phyloP scores from a whole-genome alignment of 2,329 filamentous ascomycete species.

The Colletotrichum karsti region DNA sequence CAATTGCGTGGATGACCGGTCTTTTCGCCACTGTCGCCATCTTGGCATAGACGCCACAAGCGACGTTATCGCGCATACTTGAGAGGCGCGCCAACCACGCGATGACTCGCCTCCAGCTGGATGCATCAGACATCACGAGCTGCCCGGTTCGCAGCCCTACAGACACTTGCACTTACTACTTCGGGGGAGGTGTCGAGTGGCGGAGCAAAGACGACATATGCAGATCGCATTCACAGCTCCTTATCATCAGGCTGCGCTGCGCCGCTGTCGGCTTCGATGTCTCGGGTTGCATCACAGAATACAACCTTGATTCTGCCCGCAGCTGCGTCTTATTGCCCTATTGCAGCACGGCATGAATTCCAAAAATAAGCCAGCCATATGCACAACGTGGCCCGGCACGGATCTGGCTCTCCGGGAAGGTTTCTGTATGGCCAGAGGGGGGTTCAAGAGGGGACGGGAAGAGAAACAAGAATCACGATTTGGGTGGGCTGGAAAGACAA shows the following conservation, averaged over 20 bases:
- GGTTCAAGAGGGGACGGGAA: neutral
- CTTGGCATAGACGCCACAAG: slow-evolving; percentile 4
- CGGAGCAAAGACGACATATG: neutral
- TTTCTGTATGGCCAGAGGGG: neutral
- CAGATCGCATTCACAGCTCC: neutral
- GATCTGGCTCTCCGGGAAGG: neutral
- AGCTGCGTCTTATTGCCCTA: neutral
- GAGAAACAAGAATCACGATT: neutral
- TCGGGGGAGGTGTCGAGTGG: neutral
- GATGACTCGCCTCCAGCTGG: neutral
- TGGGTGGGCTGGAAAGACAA: neutral
- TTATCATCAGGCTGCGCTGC: slow-evolving; percentile 6
- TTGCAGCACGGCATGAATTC: neutral
- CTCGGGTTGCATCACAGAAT: neutral
- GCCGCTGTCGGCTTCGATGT: neutral
- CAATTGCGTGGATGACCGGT: neutral
- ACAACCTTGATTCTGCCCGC: neutral
- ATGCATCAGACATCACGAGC: neutral
- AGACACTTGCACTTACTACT: neutral
- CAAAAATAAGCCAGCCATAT: neutral
- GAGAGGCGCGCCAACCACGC: neutral
- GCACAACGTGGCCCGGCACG: neutral
- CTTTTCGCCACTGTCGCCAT: neutral
- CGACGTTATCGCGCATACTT: neutral
- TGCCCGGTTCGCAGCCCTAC: slow-evolving; percentile 13